Base-by-base conservation (phyloP, 2,329 filamentous ascomycete genomes). In the Phyllosticta citrichinensis region DNA sequence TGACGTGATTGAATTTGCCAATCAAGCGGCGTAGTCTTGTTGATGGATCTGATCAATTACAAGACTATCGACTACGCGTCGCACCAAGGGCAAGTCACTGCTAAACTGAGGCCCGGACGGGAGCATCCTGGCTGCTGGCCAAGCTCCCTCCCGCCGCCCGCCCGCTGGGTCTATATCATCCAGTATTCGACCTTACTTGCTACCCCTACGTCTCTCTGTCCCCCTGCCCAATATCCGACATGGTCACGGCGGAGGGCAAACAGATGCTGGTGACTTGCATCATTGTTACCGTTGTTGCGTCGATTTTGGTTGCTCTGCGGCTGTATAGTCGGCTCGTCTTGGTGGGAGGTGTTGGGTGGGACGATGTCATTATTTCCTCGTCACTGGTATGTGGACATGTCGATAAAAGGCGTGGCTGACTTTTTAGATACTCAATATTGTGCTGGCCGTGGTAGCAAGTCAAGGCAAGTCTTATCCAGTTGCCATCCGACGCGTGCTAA, bases 291-390 rank as follows among this genome's bases (percentile, higher is more conserved):
- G 20, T 27, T 25, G 33, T 58, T 6, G 25, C 56, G 12, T 19
- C 25, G 3, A 20, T n/a, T 6, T 24, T 58, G 11, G 56, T 58
- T 8, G 19, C 33, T 2, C n/a, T 33, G 2, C 56, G 56, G n/a
- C 50, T 58, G 25, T 58, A 47, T 22, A 58, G 52, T 47, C 56
- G 56, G 9, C 14, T 58, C 6, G 12, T 24, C 1, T 33, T 58
- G 6, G 56, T 58, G 22, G 19, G 56, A 4, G 56, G 50, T 5
- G 52, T 52, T 1, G 56, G 56, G 17, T 58, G 56, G 56, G 56
- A 58, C 19, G 56, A 58, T n/a, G 52, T 50, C 50, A 58, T 58
- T 19, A 58, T 58, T 22, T 53, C 56, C 25, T 35, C 52, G 27
- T 47, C 56, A 19, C 24, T 19, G 9, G 56, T 58, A 53, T 10